Evolutionary conservation across 345 rosid species (phyloP), one percentile per base, ranked within the genome.

Genomic region (Microthlaspi erraticum): DNA sequence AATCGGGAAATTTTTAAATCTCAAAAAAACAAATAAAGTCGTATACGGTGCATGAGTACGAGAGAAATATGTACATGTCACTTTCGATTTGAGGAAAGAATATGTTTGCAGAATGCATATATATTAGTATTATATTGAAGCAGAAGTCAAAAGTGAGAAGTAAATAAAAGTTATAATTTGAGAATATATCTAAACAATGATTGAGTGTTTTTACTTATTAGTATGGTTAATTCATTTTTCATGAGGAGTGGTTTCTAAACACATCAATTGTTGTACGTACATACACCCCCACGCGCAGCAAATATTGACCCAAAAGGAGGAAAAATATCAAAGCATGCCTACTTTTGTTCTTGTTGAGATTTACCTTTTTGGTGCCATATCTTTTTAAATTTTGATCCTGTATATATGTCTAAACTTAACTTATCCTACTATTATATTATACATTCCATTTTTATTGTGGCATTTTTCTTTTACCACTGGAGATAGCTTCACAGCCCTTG

Each of bases 241-340:
- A 50, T 60, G 62, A 50, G 56, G 68, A 74, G 68, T 74, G 73
- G 73, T 74, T 66, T 60, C 36, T 43, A 52, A 74, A 74, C 73
- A 60, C 78, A 74, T 67, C 68, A 60, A 74, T 74, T 65, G 72
- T 33, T 43, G 44, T 73, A 33, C 66, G 72, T 73, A 73, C 39
- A 9, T 52, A 43, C 60, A 45, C 73, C 42, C 52, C 57, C 78
- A 74, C 73, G 78, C 78, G 78, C 78, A 74, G 63, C 68, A 43
- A 36, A 60, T 60, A 52, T 74, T 74, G 73, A 68, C 78, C 64
- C 37, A 17, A 67, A 60, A 67, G 36, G 36, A 1, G 20, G 26
- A 42, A 60, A 14, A 60, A 11, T 6, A 7, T 43, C 29, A 60
- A 74, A 74, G 68, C 78, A 66, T 23, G 77, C 67, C 73, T 43